These are phyloP conservation scores for Clavispora asparagi DNA, from an alignment of 805 yeast species.

Conservation along the genomic window DNA sequence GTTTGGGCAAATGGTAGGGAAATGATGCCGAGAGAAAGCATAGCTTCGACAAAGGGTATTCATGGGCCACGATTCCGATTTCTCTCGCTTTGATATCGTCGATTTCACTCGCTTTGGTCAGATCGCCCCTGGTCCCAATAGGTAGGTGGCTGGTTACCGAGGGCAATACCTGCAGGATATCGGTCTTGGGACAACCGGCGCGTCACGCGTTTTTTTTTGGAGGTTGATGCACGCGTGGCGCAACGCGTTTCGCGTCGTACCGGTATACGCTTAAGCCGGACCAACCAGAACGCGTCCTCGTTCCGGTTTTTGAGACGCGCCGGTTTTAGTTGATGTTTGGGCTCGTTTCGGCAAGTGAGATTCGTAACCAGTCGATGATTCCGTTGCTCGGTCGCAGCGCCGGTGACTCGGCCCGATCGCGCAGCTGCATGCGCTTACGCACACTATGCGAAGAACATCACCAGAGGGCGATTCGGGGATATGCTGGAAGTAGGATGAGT, in stretches of 20 bases:
- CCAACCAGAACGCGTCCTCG: not conserved
- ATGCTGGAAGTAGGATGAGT: no score
- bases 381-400: not conserved
- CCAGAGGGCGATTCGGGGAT: not conserved
- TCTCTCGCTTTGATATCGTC: not conserved
- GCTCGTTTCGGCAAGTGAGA: not conserved
- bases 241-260: not conserved
- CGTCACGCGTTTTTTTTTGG: not conserved
- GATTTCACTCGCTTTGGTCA: not conserved
- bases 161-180: not conserved
- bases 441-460: not conserved
- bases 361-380: not conserved
- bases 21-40: no score
- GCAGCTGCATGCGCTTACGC: not conserved
- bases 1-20: no score
- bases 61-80: no score
- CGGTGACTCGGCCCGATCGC: not conserved
- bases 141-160: not conserved
- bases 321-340: not conserved
- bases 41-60: not conserved
- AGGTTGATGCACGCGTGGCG: not conserved
- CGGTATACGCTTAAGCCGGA: not conserved
- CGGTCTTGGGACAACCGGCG: not conserved
- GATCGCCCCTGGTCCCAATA: not conserved
- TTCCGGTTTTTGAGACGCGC: not conserved